Percentiles rank a stretch among this genome's conserved stretches.
These are phyloP conservation scores for Tolypocladium tundrense DNA, from an alignment of 2,329 filamentous ascomycete species.

Conservation along the genomic window DNA sequence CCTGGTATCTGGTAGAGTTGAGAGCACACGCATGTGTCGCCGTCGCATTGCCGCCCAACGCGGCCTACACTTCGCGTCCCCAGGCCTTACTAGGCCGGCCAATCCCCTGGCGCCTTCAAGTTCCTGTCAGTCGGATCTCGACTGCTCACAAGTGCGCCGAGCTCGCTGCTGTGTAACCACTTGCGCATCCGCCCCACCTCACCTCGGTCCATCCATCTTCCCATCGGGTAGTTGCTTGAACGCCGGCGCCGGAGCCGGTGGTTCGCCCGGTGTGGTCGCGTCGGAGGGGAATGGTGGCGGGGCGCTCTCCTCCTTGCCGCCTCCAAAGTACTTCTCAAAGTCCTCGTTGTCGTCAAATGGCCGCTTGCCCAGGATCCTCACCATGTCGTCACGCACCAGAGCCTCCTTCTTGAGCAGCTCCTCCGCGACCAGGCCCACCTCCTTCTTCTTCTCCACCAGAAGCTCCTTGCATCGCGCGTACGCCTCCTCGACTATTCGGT, in stretches of 20 bases:
- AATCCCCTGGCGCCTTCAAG: conserved; percentile 2
- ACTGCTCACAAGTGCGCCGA: not conserved
- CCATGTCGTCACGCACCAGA: conserved; percentile 82
- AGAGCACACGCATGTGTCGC: conserved; percentile 1
- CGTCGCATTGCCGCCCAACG: not conserved
- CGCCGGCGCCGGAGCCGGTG: conserved; percentile 27
- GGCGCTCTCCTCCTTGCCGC: conserved; percentile 43
- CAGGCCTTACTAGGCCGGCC: not conserved
- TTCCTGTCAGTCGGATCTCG: not conserved
- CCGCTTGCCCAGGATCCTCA: conserved; percentile 73
- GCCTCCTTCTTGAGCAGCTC: conserved; percentile 90
- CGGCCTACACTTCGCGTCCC: not conserved
- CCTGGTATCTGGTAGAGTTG: conserved; percentile 7
- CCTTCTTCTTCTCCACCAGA: conserved; percentile 73
- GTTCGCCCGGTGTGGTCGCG: conserved; percentile 28
- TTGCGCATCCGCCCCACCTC: not conserved
- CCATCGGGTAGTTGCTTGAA: conserved; percentile 19
- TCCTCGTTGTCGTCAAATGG: conserved; percentile 77
- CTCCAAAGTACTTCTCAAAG: conserved; percentile 88
- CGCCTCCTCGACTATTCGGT: conserved; percentile 82
- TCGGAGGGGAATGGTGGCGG: conserved; percentile 44
- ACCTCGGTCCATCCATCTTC: conserved; percentile 4
- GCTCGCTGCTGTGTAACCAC: not conserved
- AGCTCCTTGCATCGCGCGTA: conserved; percentile 85
- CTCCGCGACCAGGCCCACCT: conserved; percentile 84